Evolutionary conservation across 2,329 filamentous ascomycete species (phyloP), one percentile per base, ranked within the genome.

Genomic region (Fusarium devonianum): DNA sequence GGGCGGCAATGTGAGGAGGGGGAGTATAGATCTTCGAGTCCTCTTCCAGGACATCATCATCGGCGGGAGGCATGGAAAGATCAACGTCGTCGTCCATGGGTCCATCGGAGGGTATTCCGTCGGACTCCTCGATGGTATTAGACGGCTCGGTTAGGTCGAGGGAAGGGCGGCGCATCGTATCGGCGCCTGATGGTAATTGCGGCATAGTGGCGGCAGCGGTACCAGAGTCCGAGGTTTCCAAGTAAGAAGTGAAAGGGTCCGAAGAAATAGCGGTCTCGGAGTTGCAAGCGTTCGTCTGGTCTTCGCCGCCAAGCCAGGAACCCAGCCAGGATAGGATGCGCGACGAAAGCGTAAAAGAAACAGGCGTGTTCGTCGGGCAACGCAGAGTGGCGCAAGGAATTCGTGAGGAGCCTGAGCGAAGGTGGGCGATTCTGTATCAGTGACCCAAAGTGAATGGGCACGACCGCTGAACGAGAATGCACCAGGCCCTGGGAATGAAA

Each of bases 1-100:
- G 87, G 43, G 88, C 88, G 62, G 88, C 88, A 66, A 92, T 87
- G 66, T 86, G 87, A 21, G 89, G 85, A 42, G 89, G 89, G 34
- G 88, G 89, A 41, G 85, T 83, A 66, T 83, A 75, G 43, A 72
- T 70, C 47, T 68, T 66, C 37, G 60, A 53, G 43, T 73, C 71
- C 23, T 68, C 64, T 8, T 71, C 71, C 17, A 69, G 61, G 13
- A 67, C 66, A 14, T 65, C 61, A 28, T 74, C 69, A 21, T 73
- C 69, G 26, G 65, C 51, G 10, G 73, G 71, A 13, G 72, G 71
- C 72, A 75, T 71, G 37, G 69, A 62, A 10, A 75, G 65, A 49
- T 74, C 69, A 23, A 75, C 41, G 40, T 72, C 67, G 49, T 67
- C 60, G 39, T 66, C 65, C 49, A 67, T 66, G 30, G 56, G 49